These are phyloP conservation scores for Phoma sp. DNA, from an alignment of 2,329 filamentous ascomycete genomes.

Conservation along the genomic window DNA sequence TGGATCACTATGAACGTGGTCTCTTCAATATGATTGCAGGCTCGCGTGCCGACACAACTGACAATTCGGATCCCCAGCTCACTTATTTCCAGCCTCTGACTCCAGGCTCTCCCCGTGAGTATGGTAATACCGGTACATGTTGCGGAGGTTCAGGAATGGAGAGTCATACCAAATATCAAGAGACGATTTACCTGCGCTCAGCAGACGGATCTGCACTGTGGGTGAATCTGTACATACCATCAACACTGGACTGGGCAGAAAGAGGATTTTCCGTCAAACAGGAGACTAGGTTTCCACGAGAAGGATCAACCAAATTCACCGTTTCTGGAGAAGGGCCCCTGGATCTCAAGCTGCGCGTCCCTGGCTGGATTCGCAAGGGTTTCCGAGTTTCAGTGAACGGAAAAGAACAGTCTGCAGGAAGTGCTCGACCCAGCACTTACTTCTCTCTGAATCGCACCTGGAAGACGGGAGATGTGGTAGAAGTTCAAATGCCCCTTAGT, in stretches of 20 bases:
- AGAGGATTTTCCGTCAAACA: background rate
- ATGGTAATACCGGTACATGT: constrained; percentile 2
- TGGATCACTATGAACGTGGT: constrained; percentile 7
- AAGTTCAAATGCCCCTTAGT: constrained; percentile 1
- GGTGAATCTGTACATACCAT: constrained; percentile 4
- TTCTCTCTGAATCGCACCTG: background rate
- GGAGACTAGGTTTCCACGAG: background rate
- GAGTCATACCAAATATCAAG: constrained; percentile 9
- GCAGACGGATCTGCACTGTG: background rate
- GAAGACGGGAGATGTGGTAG: background rate
- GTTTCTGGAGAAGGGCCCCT: background rate
- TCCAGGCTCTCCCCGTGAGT: background rate
- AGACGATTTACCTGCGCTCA: constrained; percentile 3
- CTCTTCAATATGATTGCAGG: constrained; percentile 7
- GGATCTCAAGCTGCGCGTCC: background rate
- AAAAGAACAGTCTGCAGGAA: background rate
- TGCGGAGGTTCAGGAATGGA: constrained; percentile 8
- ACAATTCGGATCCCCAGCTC: constrained; percentile 1
- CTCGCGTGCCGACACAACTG: constrained; percentile 4
- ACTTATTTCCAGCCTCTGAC: constrained; percentile 5
- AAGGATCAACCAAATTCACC: background rate
- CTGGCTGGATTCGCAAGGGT: background rate
- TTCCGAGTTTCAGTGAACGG: constrained; percentile 3
- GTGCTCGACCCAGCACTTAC: background rate
- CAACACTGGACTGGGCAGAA: background rate